Evolutionary conservation across 2,329 filamentous ascomycete species (phyloP), one percentile per base, ranked within the genome.

Genomic region (Aspergillaceae sp.): DNA sequence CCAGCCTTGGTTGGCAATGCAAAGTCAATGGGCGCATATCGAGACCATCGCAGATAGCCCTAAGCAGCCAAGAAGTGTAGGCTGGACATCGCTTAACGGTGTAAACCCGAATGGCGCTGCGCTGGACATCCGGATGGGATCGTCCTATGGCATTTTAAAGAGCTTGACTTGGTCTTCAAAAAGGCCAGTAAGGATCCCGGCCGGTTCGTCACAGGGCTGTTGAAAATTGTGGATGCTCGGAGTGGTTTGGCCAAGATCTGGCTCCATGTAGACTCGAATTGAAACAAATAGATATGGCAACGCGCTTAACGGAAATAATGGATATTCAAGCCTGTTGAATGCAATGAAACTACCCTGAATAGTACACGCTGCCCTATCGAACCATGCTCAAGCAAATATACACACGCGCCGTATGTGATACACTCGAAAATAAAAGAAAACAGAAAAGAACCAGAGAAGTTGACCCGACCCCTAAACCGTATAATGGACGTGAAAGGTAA

Each of bases 101-200:
- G 48, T 41, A 7, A 29, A 3, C 10, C 10, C 35, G 1, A 37
- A 48, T 19, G 61, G 58, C 3, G 62, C 57, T 28, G 51, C 64
- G 1, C 54, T 65, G 7, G 62, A 7, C 49, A 63, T 29, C 60
- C 62, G 6, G 63, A 65, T 49, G 57, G 58, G 8, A 62, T 65
- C 40, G 57, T 64, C 29, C 54, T 54, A 5, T 65, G 52, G 57
- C 43, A 51, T 44, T 51, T 30, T 9, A 29, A 32, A 26, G 40
- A 32, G 36, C 36, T 11, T 5, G 26, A 38, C 27, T 4, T 7
- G 7, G 8, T 38, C 7, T 36, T 36, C 4, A 8, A 38, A 5
- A 38, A 38, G 7, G 36, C 36, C 8, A 38, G 36, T 26, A 8
- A 28, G 36, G 36, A 38, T 5, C 36, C 36, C 3, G 36, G 3